A percentile compares a stretch with the other conserved stretches of the same genome.
These are phyloP conservation scores for Teunomyces lycoperdinae DNA, from an alignment of 805 yeast species.

Conservation along the genomic window DNA sequence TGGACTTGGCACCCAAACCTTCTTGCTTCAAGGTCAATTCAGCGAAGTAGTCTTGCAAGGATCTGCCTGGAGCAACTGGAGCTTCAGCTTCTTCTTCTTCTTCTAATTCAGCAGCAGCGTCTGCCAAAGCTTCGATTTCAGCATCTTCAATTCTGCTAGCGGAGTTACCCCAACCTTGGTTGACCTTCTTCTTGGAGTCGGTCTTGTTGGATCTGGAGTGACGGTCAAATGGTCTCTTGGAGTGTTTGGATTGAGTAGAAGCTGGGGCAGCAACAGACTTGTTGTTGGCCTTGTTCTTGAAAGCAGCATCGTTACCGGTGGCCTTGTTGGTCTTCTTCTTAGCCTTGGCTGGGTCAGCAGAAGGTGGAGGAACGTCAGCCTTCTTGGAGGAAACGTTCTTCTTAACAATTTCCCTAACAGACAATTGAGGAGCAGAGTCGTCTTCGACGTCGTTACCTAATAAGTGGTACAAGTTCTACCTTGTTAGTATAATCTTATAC, in stretches of 20 bases:
- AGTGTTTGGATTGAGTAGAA: slow-evolving; percentile 50
- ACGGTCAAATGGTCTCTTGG: slow-evolving; percentile 72
- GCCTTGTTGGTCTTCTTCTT: slow-evolving; percentile 66
- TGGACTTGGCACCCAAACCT: slow-evolving; percentile 34
- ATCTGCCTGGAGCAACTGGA: slow-evolving; percentile 54
- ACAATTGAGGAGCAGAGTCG: slow-evolving; percentile 53
- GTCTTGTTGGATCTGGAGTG: slow-evolving; percentile 79
- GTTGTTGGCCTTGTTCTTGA: slow-evolving; percentile 63
- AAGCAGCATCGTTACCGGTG: slow-evolving; percentile 87
- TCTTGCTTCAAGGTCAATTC: slow-evolving; percentile 52
- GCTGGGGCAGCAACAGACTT: slow-evolving; percentile 59
- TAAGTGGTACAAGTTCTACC: slow-evolving; percentile 74
- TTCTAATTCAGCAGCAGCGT: slow-evolving; percentile 41
- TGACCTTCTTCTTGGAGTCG: slow-evolving; percentile 81
- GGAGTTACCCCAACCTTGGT: slow-evolving; percentile 87
- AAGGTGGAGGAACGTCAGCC: slow-evolving; percentile 76
- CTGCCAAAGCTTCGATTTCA: slow-evolving; percentile 48
- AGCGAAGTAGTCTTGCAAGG: slow-evolving; percentile 84
- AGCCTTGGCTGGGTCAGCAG: slow-evolving; percentile 78
- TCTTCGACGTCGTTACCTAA: slow-evolving; percentile 90
- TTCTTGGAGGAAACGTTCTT: slow-evolving; percentile 83
- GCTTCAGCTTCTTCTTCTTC: slow-evolving; percentile 44
- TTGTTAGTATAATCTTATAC: slow-evolving; percentile 4
- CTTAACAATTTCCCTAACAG: slow-evolving; percentile 78
- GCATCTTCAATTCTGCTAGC: slow-evolving; percentile 62